phyloP scores from a whole-genome alignment of 345 rosid species.

The Acer campestre region DNA sequence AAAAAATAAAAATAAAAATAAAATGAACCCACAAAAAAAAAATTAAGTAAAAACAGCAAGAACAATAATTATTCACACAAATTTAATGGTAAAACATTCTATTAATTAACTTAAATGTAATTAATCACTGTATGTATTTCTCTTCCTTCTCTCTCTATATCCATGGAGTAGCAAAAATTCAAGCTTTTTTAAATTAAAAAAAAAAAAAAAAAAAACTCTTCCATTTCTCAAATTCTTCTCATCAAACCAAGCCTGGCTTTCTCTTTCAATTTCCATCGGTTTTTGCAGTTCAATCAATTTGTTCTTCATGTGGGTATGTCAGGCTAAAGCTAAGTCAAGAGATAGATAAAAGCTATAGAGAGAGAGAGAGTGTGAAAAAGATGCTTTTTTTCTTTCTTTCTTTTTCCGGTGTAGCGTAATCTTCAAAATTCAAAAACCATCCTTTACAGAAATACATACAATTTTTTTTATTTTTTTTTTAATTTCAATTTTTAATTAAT shows the following conservation, averaged over 20 bases:
- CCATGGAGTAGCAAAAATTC: not conserved
- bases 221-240: not conserved
- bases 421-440: constrained; percentile 39
- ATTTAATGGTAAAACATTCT: not conserved
- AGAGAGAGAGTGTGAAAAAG: not conserved
- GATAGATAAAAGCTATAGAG: not conserved
- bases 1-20: not conserved
- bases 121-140: not conserved
- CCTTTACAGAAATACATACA: constrained; percentile 39
- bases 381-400: constrained; percentile 20
- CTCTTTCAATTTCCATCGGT: too few species aligned
- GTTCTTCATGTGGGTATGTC: constrained; percentile 29
- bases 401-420: constrained; percentile 31
- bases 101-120: not conserved
- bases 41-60: too few species aligned
- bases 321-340: constrained; percentile 21
- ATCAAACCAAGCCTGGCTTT: too few species aligned
- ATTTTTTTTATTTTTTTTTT: not conserved
- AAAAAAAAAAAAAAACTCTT: not conserved
- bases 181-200: not conserved
- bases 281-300: not conserved
- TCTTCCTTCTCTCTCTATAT: not conserved
- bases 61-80: not conserved
- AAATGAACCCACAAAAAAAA: not conserved
- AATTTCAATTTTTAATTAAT: not conserved